Evolutionary conservation across 257 asterid species (phyloP).

Genomic region (Datura wrightii): DNA sequence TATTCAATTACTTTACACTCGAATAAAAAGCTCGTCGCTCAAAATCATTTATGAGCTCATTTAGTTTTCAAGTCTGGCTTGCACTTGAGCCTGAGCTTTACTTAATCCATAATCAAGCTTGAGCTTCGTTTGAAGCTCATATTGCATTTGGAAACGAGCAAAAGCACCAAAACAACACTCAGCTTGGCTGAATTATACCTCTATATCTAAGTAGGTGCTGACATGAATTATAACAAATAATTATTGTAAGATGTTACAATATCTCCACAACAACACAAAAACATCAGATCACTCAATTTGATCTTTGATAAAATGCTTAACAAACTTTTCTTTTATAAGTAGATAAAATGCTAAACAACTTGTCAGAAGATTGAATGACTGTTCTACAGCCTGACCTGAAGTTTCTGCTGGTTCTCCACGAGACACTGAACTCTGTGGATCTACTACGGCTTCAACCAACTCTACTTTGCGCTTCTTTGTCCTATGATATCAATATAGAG

Average conservation of each 20-base stretch:
- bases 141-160: neutral
- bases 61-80: neutral
- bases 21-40: neutral
- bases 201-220: neutral
- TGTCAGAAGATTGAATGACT: neutral
- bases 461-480: conserved; percentile 80
- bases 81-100: neutral
- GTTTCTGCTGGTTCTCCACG: conserved; percentile 44
- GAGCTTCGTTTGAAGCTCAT: neutral
- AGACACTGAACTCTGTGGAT: conserved; percentile 49
- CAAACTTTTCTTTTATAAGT: conserved; percentile 17
- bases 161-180: neutral
- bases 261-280: conserved; percentile 19
- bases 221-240: neutral
- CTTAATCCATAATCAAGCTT: neutral
- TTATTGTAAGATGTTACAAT: conserved; percentile 7
- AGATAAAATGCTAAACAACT: conserved; percentile 18
- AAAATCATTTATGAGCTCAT: neutral
- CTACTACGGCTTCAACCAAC: conserved; percentile 37
- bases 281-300: neutral
- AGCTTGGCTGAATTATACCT: neutral
- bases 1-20: neutral
- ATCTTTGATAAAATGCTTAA: conserved; percentile 14
- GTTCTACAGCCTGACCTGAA: conserved; percentile 42
- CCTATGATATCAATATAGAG: conserved; percentile 42